Percentiles rank a stretch among this genome's conserved stretches.
These are phyloP conservation scores for Graphium sp. DNA, from an alignment of 2,329 filamentous ascomycete species.

Conservation along the genomic window DNA sequence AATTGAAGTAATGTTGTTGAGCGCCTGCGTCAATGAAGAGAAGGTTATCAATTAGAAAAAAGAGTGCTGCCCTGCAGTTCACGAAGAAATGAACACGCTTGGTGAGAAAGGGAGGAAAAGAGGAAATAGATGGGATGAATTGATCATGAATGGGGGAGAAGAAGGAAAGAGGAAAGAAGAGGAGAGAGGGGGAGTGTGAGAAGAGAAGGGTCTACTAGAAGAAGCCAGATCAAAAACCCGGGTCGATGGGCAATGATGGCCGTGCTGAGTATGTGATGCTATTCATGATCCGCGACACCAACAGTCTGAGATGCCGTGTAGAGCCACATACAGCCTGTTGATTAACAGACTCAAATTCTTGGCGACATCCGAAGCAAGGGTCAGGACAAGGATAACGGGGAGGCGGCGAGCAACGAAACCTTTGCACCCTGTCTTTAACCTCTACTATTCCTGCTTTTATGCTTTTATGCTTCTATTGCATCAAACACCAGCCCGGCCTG, in stretches of 20 bases:
- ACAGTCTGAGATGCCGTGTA: conserved; percentile 2
- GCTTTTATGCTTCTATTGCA: neutral
- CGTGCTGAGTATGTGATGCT: conserved; percentile 3
- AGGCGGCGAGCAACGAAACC: conserved; percentile 1
- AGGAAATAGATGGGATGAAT: conserved; percentile 1
- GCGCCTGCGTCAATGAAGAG: neutral
- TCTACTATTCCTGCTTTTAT: conserved; percentile 1
- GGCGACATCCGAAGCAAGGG: neutral
- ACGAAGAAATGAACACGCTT: neutral
- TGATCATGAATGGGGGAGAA: conserved; percentile 1
- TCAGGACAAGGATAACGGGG: neutral
- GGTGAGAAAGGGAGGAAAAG: neutral
- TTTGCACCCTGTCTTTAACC: too few species aligned
- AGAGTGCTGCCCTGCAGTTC: conserved; percentile 4
- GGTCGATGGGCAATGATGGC: conserved; percentile 4
- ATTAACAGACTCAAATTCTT: too few species aligned
- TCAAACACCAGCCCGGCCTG: too few species aligned
- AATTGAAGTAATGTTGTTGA: neutral
- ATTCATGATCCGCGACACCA: conserved; percentile 4
- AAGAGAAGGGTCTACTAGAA: neutral
- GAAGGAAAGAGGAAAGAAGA: neutral
- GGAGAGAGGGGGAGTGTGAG: neutral
- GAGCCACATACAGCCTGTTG: conserved; percentile 1
- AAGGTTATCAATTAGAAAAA: neutral
- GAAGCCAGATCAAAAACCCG: conserved; percentile 1